A percentile compares a stretch with the other conserved stretches of the same genome.
Evolutionary conservation across 768 basidiomycete genomes (phyloP).

Genomic region (Auricularia sp.): DNA sequence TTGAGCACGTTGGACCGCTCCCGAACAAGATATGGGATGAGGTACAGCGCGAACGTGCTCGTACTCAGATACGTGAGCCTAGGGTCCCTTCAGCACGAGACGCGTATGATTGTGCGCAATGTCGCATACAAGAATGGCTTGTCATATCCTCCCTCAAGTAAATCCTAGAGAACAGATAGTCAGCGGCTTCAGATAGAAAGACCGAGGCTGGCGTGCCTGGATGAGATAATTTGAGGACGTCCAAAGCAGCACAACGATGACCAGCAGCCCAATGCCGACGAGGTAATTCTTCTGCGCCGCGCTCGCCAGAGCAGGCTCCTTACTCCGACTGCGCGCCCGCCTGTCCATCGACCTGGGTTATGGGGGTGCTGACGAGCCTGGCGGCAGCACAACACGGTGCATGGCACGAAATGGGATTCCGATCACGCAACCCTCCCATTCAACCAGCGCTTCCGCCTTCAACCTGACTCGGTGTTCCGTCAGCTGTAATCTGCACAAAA

Average conservation of each 20-base stretch:
- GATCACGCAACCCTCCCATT: too few relatives aligned
- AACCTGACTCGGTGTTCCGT: too few relatives aligned
- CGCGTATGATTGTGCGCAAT: constrained; percentile 1
- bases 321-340: background rate
- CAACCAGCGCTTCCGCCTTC: too few relatives aligned
- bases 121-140: constrained; percentile 77
- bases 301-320: background rate
- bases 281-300: constrained; percentile 26
- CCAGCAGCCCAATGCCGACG: constrained; percentile 57
- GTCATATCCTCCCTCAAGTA: constrained; percentile 61
- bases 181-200: background rate
- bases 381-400: too few relatives aligned
- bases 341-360: background rate
- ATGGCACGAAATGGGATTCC: too few relatives aligned
- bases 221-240: constrained; percentile 82
- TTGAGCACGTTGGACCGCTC: constrained; percentile 7
- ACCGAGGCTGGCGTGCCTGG: constrained; percentile 37
- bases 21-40: constrained; percentile 49
- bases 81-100: background rate
- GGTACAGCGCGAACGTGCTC: constrained; percentile 76
- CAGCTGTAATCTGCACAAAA: too few relatives aligned
- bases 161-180: constrained; percentile 19
- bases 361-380: too few relatives aligned
- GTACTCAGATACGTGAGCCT: constrained; percentile 90
- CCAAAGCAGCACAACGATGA: constrained; percentile 79